Base-by-base conservation (phyloP, 2,329 filamentous ascomycete genomes). In the Colletotrichum lupini region DNA sequence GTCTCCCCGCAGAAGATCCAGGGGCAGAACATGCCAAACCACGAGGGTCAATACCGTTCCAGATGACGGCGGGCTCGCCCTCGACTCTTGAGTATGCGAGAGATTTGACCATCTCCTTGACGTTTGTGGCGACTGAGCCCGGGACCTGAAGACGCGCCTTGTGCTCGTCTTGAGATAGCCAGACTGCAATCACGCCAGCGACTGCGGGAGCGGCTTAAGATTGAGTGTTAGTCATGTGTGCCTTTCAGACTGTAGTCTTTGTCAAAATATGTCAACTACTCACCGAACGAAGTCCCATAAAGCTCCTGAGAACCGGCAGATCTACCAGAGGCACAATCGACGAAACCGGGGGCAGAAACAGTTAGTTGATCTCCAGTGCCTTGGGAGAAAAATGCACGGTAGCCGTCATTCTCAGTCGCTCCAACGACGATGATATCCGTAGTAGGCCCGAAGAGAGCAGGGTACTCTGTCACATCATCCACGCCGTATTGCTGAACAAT, bases 381-480 rank as follows among this genome's bases (percentile, higher is more conserved):
- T 30, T 67, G 68, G 1, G 68, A 62, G 22, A 62, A 71, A 6
- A 14, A 19, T 5, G 63, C 32, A 12, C 62, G 68, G 19, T 22
- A 30, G 3, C 68, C 68, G 5, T 57, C 26, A 3, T 67, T 67
- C 0, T 56, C 9, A n/a, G 67, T 64, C 12, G 55, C 68, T 26
- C 68, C 68, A 5, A 71, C 68, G 4, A 71, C 68, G 46, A 71
- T 71, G 42, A 71, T 37, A 28, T 71, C 57, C 5, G 63, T 71
- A 4, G 37, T 30, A 1, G 46, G 28, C 3, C 63, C 68, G 16
- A 67, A 67, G 22, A 71, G 56, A 12, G 68, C 62, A 16, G 68
- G 68, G 35, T 71, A 67, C 19, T 56, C n/a, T 2, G 26, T 28
- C 3, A 67, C 56, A 24, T 56, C 46, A 8, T 46, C n/a, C 6